Evolutionary conservation across 345 rosid species (phyloP).

Genomic region (Draba incana): DNA sequence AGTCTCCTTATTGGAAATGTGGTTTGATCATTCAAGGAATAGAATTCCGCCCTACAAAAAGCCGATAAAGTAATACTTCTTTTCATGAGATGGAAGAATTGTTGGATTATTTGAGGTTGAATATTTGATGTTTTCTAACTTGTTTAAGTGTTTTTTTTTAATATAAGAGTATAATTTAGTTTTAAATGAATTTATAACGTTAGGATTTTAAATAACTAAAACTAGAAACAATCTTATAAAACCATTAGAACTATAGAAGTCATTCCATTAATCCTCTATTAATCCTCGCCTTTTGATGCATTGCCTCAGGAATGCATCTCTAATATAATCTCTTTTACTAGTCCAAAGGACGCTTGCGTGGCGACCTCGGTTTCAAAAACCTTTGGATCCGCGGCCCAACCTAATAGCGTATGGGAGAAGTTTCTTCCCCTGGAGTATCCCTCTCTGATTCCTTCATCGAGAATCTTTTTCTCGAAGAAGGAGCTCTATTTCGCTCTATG

Average conservation of each 20-base stretch:
- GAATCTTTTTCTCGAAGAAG: conserved; percentile 44
- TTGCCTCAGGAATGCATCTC: conserved; percentile 56
- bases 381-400: conserved; percentile 48
- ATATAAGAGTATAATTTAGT: no score
- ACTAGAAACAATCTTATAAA: no score
- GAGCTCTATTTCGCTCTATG: conserved; percentile 53
- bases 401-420: conserved; percentile 56
- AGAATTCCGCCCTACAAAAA: conserved; percentile 24
- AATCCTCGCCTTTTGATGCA: conserved; percentile 15
- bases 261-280: no score
- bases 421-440: conserved; percentile 53
- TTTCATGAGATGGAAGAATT: no score
- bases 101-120: no score
- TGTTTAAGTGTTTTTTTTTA: no score
- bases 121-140: no score
- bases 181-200: no score
- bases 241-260: no score
- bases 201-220: no score
- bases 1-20: background rate
- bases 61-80: background rate
- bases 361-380: conserved; percentile 46
- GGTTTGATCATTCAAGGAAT: conserved; percentile 35
- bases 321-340: conserved; percentile 47
- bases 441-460: conserved; percentile 33
- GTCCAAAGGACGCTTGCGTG: conserved; percentile 53